Evolutionary conservation across 441 rosid species (phyloP).

Genomic region (Monsonia emarginata): DNA sequence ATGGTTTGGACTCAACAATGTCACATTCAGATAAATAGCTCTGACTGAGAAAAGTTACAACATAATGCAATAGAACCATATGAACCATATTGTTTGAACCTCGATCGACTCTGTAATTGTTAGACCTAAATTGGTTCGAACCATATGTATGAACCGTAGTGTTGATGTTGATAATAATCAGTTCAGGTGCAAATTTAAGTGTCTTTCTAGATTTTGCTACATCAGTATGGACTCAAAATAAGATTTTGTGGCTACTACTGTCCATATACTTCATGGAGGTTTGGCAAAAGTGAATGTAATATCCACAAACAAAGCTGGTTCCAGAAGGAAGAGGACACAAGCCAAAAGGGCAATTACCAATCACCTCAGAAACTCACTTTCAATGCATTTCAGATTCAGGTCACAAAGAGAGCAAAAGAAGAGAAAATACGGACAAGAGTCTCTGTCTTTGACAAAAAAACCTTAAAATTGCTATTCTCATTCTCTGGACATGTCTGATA

Average conservation of each 20-base stretch:
- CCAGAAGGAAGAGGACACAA: too few species aligned
- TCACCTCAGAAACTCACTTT: too few species aligned
- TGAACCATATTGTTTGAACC: too few species aligned
- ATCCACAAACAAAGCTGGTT: neutral
- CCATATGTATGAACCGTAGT: too few species aligned
- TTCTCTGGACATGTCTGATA: conserved; percentile 3
- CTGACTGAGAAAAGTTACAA: neutral
- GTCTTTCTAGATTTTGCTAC: too few species aligned
- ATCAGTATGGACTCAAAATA: too few species aligned
- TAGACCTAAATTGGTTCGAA: too few species aligned
- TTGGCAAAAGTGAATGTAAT: neutral
- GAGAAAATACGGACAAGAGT: neutral
- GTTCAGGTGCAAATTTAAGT: too few species aligned
- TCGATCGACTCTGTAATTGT: too few species aligned
- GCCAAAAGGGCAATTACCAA: neutral
- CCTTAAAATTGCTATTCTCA: neutral
- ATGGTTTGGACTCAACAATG: neutral
- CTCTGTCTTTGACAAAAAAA: neutral
- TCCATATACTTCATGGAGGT: neutral
- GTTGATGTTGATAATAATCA: too few species aligned
- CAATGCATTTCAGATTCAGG: neutral
- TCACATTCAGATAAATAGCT: neutral
- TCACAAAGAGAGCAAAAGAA: neutral
- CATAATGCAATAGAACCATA: neutral
- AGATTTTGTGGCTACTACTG: neutral